Evolutionary conservation across 805 yeast genomes (phyloP).

Genomic region (Yarrowia divulgata): DNA sequence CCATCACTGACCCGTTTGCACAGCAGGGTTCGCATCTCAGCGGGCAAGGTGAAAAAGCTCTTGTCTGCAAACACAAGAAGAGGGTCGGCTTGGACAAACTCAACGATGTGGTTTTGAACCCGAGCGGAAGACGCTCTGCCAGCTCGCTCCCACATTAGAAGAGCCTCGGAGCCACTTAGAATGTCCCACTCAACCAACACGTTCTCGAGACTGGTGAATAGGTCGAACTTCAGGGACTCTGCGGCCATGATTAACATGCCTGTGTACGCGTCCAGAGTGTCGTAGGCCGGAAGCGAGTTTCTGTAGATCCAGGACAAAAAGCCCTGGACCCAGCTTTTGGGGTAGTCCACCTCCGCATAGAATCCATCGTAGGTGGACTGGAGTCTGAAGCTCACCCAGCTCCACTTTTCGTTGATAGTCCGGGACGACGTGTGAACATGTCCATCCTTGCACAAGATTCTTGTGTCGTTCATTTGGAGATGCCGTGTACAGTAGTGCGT

Average conservation of each 20-base stretch:
- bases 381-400: slow-evolving; percentile 14
- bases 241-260: slow-evolving; percentile 27
- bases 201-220: not conserved
- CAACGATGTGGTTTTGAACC: slow-evolving; percentile 12
- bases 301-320: slow-evolving; percentile 12
- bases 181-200: slow-evolving; percentile 7
- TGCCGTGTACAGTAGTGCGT: not conserved
- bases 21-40: slow-evolving; percentile 13
- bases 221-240: slow-evolving; percentile 13
- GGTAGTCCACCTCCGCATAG: slow-evolving; percentile 10
- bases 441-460: slow-evolving; percentile 13
- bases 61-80: slow-evolving; percentile 1
- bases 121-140: not conserved
- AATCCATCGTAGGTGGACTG: slow-evolving; percentile 8
- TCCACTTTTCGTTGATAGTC: slow-evolving; percentile 17
- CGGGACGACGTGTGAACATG: slow-evolving; percentile 8
- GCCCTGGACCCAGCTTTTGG: slow-evolving; percentile 13
- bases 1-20: slow-evolving; percentile 27
- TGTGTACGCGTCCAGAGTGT: not conserved
- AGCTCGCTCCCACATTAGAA: slow-evolving; percentile 14
- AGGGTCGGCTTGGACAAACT: slow-evolving; percentile 7
- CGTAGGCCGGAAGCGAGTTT: not conserved
- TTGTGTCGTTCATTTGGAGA: slow-evolving; percentile 22
- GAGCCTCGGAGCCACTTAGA: not conserved
- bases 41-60: not conserved